Base-by-base conservation (phyloP, 371 early-diverging fungal genomes). In the Coemansia sp. region DNA sequence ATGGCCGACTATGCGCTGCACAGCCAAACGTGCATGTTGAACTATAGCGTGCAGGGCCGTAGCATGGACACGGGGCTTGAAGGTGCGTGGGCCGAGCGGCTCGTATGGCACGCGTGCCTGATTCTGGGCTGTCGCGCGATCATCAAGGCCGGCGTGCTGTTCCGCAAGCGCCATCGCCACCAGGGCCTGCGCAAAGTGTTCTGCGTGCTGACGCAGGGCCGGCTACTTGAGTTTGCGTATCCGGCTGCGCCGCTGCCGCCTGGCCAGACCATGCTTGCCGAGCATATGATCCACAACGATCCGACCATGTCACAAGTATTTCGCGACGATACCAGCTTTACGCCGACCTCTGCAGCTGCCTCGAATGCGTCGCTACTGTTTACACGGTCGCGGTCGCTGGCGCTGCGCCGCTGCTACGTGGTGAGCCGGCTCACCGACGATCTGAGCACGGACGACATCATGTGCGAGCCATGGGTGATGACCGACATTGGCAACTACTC, bases 401-500 rank as follows among this genome's bases (percentile, higher is more conserved):
- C 75, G 5, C 33, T 74, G 56, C 66, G 63, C 11, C 70, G 59
- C 45, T 74, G 75, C 60, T 74, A 74, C 42, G 75, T 74, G 55
- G 59, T 74, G 48, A 74, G 75, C 40, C 65, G 75, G 35, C 59
- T 69, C 36, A 52, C 55, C 0, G 75, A 74, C 39, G 75, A 74
- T 26, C 54, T 74, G 36, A 66, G 53, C 11, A 55, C 61, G 3
- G 30, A 52, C 9, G 75, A 74, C 45, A 74, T 74, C 33, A 61
- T 65, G 66, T 66, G 66, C 55, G 70, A 70, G 66, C 70, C 70
- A 6, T 70, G 70, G 70, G 70, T 70, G 14, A 65, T 65, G 62
- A 70, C 70, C 16, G 70, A 74, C 35, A 74, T 74, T 54, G 72
- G 75, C 41, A 74, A 74, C 57, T 71, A 74, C 59, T 61, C 54